Evolutionary conservation across 2,329 filamentous ascomycete species (phyloP).

Genomic region (Apiospora phragmitis): DNA sequence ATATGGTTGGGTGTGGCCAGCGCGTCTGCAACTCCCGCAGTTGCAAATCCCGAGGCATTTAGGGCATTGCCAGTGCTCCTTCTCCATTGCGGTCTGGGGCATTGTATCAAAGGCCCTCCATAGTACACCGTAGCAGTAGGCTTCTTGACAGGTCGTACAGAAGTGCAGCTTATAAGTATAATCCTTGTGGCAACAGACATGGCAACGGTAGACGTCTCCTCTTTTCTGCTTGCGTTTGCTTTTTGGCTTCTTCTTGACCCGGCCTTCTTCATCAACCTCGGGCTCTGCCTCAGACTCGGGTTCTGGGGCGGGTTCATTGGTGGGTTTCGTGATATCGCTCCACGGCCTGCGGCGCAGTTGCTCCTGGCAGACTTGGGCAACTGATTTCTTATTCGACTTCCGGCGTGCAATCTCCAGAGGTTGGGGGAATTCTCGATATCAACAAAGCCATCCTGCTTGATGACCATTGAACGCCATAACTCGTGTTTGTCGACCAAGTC

Average conservation of each 20-base stretch:
- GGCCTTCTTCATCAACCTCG: constrained; percentile 65
- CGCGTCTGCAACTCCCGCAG: constrained; percentile 74
- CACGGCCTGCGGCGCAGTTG: constrained; percentile 79
- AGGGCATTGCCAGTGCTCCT: constrained; percentile 84
- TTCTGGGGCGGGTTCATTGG: constrained; percentile 30
- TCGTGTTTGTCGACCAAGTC: constrained; percentile 79
- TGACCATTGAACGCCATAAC: constrained; percentile 76
- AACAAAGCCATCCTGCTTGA: constrained; percentile 69
- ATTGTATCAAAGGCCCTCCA: constrained; percentile 90
- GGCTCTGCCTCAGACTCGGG: constrained; percentile 38
- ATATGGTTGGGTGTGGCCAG: constrained; percentile 71
- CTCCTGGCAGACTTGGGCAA: constrained; percentile 93
- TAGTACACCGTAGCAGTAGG: constrained; percentile 91
- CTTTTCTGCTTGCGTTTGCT: constrained; percentile 54
- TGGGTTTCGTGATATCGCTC: constrained; percentile 73
- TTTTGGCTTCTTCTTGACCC: constrained; percentile 65
- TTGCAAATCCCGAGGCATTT: constrained; percentile 86
- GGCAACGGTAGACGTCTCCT: constrained; percentile 64
- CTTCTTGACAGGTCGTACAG: constrained; percentile 74
- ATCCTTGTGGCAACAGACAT: constrained; percentile 80
- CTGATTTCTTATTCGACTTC: constrained; percentile 69
- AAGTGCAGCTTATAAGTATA: constrained; percentile 81
- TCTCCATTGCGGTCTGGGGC: constrained; percentile 79
- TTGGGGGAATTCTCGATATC: constrained; percentile 67
- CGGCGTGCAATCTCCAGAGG: constrained; percentile 70